Percentiles rank a stretch among this genome's conserved stretches.
Conservation (phyloP, 2,329 filamentous ascomycete species). For the Nigrospora sphaerica region DNA sequence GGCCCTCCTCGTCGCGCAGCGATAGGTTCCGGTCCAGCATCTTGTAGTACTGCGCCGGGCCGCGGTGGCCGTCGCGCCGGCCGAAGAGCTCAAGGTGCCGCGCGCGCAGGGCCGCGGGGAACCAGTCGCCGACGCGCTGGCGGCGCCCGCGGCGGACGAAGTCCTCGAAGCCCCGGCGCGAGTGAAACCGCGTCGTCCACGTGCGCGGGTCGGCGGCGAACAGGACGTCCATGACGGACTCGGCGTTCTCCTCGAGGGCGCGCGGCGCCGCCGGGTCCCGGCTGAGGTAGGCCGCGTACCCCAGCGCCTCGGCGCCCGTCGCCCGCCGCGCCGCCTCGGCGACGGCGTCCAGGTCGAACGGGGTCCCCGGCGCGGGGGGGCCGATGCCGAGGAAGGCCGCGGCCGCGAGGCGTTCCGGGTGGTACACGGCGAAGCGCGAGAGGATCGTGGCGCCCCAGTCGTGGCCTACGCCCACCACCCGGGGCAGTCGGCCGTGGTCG, state of each 20-base stretch:
- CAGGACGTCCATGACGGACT: constrained; percentile 3
- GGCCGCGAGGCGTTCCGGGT: constrained; percentile 25
- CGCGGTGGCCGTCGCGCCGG: background rate
- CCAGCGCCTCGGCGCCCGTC: constrained; percentile 2
- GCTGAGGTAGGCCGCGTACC: constrained; percentile 2
- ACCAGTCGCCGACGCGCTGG: constrained; percentile 1
- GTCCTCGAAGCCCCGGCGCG: background rate
- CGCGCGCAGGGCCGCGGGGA: background rate
- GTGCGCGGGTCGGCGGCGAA: constrained; percentile 2
- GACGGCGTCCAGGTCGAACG: constrained; percentile 13
- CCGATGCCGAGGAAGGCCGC: constrained; percentile 27
- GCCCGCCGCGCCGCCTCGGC: background rate
- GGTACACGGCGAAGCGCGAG: constrained; percentile 27
- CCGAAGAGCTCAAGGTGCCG: constrained; percentile 1
- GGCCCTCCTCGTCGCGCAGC: constrained; percentile 1
- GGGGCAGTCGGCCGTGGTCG: constrained; percentile 15
- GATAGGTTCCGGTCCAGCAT: constrained; percentile 4
- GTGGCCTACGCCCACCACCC: constrained; percentile 30
- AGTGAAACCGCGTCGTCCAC: constrained; percentile 1
- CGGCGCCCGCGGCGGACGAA: constrained; percentile 1
- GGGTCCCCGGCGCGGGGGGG: constrained; percentile 21
- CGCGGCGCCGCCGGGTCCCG: background rate
- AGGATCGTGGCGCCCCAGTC: constrained; percentile 32
- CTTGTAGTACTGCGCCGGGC: constrained; percentile 4
- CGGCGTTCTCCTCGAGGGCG: constrained; percentile 2